Conservation (phyloP, 2,329 filamentous ascomycete genomes). For the Alternaria sp. region DNA sequence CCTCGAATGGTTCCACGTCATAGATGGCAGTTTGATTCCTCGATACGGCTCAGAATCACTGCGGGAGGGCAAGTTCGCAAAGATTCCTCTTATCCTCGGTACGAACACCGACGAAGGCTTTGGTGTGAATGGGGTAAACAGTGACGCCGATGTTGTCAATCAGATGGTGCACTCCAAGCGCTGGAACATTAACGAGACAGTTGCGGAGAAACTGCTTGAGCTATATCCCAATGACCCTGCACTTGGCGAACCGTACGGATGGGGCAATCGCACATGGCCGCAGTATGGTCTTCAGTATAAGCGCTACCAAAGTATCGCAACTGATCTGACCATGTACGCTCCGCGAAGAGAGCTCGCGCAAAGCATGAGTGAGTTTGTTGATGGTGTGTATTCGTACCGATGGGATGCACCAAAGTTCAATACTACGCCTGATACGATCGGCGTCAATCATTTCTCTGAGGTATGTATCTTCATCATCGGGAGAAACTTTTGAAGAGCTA, state of each 20-base stretch:
- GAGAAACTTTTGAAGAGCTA: background rate
- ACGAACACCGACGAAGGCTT: conserved; percentile 72
- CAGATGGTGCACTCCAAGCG: conserved; percentile 45
- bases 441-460: conserved; percentile 43
- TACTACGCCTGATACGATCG: conserved; percentile 36
- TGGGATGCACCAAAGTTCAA: conserved; percentile 46
- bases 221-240: conserved; percentile 52
- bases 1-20: conserved; percentile 42
- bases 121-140: conserved; percentile 59
- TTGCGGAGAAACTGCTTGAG: conserved; percentile 31
- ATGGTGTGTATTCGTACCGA: conserved; percentile 38
- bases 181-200: conserved; percentile 34
- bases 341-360: conserved; percentile 35
- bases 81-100: conserved; percentile 69
- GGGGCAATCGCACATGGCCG: conserved; percentile 43
- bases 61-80: conserved; percentile 63
- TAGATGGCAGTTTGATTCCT: conserved; percentile 39
- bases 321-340: conserved; percentile 41
- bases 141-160: conserved; percentile 48
- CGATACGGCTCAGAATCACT: conserved; percentile 46
- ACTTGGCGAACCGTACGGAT: conserved; percentile 54
- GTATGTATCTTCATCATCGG: conserved; percentile 1
- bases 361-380: conserved; percentile 31
- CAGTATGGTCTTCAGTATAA: conserved; percentile 40
- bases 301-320: conserved; percentile 39